Conservation (phyloP, 73 alveolate genomes). For the Stentor coeruleus region DNA sequence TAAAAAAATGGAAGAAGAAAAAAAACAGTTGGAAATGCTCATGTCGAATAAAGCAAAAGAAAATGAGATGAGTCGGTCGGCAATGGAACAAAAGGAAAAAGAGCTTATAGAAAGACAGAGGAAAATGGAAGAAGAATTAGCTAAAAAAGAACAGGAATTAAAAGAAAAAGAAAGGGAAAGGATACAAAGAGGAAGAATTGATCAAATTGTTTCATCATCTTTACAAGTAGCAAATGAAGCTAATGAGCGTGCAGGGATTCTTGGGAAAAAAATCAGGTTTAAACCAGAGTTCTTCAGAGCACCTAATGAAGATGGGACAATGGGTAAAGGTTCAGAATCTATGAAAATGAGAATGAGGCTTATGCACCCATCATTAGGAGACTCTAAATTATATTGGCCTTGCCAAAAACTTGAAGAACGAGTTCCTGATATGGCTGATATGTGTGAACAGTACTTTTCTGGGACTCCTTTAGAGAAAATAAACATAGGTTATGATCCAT, state of each 20-base stretch:
- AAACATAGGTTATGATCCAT: conserved; percentile 63
- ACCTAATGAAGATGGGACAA: neutral
- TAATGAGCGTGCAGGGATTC: conserved; percentile 12
- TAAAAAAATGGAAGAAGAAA: conserved; percentile 53
- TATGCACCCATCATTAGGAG: neutral
- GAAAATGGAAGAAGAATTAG: conserved; percentile 29
- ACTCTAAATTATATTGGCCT: conserved; percentile 38
- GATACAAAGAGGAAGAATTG: neutral
- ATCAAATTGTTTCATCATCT: neutral
- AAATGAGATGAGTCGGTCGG: conserved; percentile 45
- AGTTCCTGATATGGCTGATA: conserved; percentile 32
- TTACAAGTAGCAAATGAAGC: conserved; percentile 17
- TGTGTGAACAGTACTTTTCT: conserved; percentile 20
- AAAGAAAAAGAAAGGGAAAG: conserved; percentile 26
- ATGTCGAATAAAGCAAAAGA: conserved; percentile 37
- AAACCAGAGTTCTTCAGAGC: neutral
- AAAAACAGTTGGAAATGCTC: conserved; percentile 42
- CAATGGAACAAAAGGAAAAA: conserved; percentile 26
- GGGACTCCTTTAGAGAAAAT: conserved; percentile 19
- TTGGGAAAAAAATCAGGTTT: neutral
- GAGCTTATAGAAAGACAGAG: conserved; percentile 26
- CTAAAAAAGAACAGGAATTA: conserved; percentile 37
- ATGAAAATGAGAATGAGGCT: neutral
- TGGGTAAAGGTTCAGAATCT: neutral
- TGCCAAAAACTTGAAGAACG: conserved; percentile 47